Percentiles rank a stretch among this genome's conserved stretches.
These are phyloP conservation scores for Elaeagnus macrophylla DNA, from an alignment of 306 rosid genomes.

Conservation along the genomic window DNA sequence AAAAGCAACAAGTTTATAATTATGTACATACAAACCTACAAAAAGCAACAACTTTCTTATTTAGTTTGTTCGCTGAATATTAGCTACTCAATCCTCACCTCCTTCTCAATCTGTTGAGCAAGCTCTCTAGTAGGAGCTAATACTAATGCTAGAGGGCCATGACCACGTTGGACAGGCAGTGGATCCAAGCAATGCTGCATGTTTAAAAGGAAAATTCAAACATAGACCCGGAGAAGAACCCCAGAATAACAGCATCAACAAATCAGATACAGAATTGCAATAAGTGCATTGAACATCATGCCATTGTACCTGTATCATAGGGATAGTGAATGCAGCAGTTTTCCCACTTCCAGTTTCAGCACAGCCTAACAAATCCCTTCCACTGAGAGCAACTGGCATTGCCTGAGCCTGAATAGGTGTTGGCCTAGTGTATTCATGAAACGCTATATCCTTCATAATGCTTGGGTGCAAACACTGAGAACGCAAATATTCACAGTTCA, in stretches of 20 bases:
- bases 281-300: constrained; percentile 14
- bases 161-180: constrained; percentile 55
- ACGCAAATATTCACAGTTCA: not conserved
- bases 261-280: constrained; percentile 12
- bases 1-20: constrained; percentile 4
- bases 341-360: constrained; percentile 94
- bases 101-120: constrained; percentile 87
- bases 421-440: constrained; percentile 76
- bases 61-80: constrained; percentile 6
- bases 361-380: constrained; percentile 77
- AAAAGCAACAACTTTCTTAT: constrained; percentile 5
- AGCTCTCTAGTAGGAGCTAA: constrained; percentile 93
- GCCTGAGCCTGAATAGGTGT: constrained; percentile 93
- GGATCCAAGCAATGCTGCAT: constrained; percentile 76
- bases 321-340: constrained; percentile 81
- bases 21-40: constrained; percentile 1
- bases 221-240: constrained; percentile 6
- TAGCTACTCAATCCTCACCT: constrained; percentile 34
- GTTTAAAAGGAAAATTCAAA: constrained; percentile 3
- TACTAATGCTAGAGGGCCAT: constrained; percentile 76
- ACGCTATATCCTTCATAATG: constrained; percentile 77
- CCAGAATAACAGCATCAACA: constrained; percentile 2
- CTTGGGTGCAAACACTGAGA: constrained; percentile 59
- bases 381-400: constrained; percentile 78
- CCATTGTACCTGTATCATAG: constrained; percentile 69